Evolutionary conservation across 371 early-diverging fungal genomes (phyloP), one percentile per base, ranked within the genome.

Genomic region (Saksenaea oblongispora): DNA sequence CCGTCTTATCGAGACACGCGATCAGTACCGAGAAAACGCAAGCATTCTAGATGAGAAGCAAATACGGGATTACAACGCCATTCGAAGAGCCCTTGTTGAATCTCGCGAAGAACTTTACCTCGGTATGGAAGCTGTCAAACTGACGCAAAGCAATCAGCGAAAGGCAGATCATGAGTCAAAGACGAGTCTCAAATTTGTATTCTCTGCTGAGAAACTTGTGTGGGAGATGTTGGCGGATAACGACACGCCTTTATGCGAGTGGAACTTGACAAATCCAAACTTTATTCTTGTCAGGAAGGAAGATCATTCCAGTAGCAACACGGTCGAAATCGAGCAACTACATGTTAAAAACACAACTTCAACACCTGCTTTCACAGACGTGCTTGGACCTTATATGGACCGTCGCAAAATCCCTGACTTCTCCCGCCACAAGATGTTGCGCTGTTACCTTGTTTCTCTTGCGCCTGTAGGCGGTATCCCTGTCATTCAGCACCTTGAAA

Each of bases 381-480:
- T 93, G 1, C 70, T 95, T 17, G 78, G 85, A 0, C 90, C 93
- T 4, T 92, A 87, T 51, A 61, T 67, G 47, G 75, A 78, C 17
- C 22, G n/a, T 15, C 51, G 37, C 35, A 66, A 64, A 26, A 41
- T 31, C 31, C 73, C 79, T 3, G 85, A 92, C 62, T 93, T 89
- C 62, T 80, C 85, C 10, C 74, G 89, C 13, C 86, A 91, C 56
- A 92, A 93, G 74, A 94, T 94, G 94, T 70, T 96, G 5, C 80
- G 92, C 44, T 86, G 91, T 5, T 87, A 87, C 58, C 84, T 90
- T 80, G 79, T 88, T 3, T 87, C 92, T 27, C 71, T 91, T 42
- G 90, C 90, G 5, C 93, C 94, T 0, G 95, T 95, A 1, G 95
- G 89, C 27, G 95, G 95, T 5, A 95, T 95, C 61, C 84, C 83